Evolutionary conservation across 1,284 basidiomycete genomes (phyloP).

Genomic region (Pulveroboletus sp.): DNA sequence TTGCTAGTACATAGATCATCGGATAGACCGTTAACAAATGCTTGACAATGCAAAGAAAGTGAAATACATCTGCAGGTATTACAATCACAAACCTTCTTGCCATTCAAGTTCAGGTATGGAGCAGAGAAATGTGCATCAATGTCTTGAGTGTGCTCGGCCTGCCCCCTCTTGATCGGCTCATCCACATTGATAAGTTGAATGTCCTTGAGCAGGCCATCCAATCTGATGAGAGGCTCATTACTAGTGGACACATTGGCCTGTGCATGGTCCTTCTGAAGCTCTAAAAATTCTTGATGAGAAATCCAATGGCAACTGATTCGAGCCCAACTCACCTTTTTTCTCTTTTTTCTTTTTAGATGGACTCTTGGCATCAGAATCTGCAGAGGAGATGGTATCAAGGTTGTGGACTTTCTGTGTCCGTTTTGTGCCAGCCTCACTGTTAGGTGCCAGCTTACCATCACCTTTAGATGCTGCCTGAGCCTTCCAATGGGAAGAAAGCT

Average conservation of each 20-base stretch:
- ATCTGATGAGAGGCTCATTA: not conserved
- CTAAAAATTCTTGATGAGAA: not conserved
- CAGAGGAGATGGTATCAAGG: not conserved
- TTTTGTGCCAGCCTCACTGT: not conserved
- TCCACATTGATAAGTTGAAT: conserved; percentile 1
- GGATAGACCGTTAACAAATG: not conserved
- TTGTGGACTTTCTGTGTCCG: not conserved
- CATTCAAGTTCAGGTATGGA: not conserved
- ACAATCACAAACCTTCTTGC: not conserved
- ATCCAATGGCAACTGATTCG: not conserved
- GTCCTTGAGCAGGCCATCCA: conserved; percentile 4
- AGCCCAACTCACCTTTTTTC: not conserved
- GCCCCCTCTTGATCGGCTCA: not conserved
- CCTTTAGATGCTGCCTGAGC: no score
- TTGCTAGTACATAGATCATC: not conserved
- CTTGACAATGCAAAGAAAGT: not conserved
- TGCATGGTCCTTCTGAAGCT: not conserved
- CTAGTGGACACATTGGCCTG: not conserved
- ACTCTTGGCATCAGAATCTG: not conserved
- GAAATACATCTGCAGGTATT: not conserved
- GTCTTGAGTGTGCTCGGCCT: not conserved
- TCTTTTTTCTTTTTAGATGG: not conserved
- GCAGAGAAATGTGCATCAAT: conserved; percentile 1
- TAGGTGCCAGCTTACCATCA: not conserved
- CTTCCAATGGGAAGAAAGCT: no score